Base-by-base conservation (phyloP, 2,329 filamentous ascomycete species). In the Acephala macrosclerotiorum region DNA sequence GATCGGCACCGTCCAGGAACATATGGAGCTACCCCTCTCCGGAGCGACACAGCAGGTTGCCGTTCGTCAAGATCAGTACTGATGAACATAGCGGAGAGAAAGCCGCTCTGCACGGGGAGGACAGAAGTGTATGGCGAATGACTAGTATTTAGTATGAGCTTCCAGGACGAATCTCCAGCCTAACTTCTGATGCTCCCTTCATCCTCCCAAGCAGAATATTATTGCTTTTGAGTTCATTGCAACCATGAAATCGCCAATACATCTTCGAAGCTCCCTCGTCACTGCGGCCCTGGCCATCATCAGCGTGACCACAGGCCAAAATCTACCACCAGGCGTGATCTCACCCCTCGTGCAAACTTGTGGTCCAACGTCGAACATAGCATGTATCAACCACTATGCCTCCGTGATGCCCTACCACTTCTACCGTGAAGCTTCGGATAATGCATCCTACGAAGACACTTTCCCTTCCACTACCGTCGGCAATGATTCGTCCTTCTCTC, bases 381-480 rank as follows among this genome's bases (percentile, higher is more conserved):
- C 18, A 26, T 51, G 47, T 22, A 51, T 51, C 8, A 51, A 51
- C 18, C 47, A 51, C 22, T 51, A 51, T 51, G 47, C 47, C 12
- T 26, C 9, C 1, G 66, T 68, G 4, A 66, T 68, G 61, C 64
- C 64, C 7, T 79, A 79, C 63, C 77, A 77, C 63, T 80, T 80
- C 73, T 77, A 74, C 65, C 75, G 78, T 20, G 71, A 72, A 18
- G 20, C 63, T 35, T 60, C 56, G 12, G 64, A 71, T 22, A 74
- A 70, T 47, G 70, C 68, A 16, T 67, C 61, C 18, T 66, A 73
- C 18, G 68, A 73, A 51, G 47, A 51, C 16, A 51, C 47, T 22
- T 47, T 72, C 75, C 20, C 74, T 71, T 1, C 76, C 77, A 29
- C 60, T 66, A 20, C 71, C 76, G 12, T 72, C 20, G 45, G 45